Conservation (phyloP, 2,329 filamentous ascomycete species). For the Alternaria infectoria region DNA sequence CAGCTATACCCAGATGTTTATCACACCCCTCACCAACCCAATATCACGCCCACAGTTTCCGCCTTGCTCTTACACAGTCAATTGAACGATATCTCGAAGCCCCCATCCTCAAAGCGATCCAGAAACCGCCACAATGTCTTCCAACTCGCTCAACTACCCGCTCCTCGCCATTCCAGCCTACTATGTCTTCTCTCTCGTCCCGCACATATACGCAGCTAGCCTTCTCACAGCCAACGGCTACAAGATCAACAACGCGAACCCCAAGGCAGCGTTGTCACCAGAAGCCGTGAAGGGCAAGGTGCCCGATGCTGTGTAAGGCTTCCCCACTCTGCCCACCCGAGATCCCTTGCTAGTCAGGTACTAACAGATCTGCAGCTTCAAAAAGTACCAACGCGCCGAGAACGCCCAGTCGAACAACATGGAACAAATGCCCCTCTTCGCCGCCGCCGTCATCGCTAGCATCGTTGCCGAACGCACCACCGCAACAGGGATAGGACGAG, state of each 20-base stretch:
- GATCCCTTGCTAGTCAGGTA: too few species aligned
- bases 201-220: conserved; percentile 25
- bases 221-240: conserved; percentile 25
- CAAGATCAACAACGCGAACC: conserved; percentile 35
- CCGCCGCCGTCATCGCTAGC: conserved; percentile 29
- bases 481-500: conserved; percentile 16
- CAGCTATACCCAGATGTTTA: background rate
- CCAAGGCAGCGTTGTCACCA: conserved; percentile 29
- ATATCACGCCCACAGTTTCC: background rate
- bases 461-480: conserved; percentile 32
- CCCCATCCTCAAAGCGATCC: background rate
- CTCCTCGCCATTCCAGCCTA: conserved; percentile 37
- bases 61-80: background rate
- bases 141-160: conserved; percentile 30
- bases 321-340: background rate
- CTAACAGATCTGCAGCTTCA: conserved; percentile 14
- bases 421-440: conserved; percentile 36
- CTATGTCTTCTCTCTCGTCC: conserved; percentile 31
- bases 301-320: conserved; percentile 25
- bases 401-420: conserved; percentile 32
- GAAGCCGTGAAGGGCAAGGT: conserved; percentile 32
- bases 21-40: background rate
- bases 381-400: conserved; percentile 37
- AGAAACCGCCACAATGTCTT: conserved; percentile 19
- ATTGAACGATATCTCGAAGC: background rate